A percentile compares a stretch with the other conserved stretches of the same genome.
Conservation (phyloP, 768 basidiomycete species). For the Suillus placidus region DNA sequence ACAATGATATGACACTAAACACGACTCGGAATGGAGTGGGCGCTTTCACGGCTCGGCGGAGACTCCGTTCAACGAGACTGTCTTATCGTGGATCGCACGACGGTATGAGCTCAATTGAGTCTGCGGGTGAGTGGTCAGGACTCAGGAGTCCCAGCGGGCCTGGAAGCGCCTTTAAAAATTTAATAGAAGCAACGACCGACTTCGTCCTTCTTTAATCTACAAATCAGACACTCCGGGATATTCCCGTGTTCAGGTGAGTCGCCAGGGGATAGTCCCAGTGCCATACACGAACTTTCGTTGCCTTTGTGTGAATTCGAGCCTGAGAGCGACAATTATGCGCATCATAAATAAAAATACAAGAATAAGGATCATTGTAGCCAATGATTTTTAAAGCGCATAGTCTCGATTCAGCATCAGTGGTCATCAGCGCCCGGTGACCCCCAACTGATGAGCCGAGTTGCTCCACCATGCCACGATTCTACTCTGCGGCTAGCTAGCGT, state of each 20-base stretch:
- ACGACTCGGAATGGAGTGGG: too few relatives aligned
- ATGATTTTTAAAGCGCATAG: not conserved
- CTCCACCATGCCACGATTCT: slow-evolving; percentile 66
- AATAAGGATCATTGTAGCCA: not conserved
- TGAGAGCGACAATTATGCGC: slow-evolving; percentile 41
- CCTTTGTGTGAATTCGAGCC: slow-evolving; percentile 56
- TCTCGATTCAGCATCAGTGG: slow-evolving; percentile 36
- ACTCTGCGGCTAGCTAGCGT: slow-evolving; percentile 66
- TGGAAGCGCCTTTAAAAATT: too few relatives aligned
- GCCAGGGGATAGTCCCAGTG: slow-evolving; percentile 28
- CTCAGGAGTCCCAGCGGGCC: too few relatives aligned
- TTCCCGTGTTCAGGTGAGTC: too few relatives aligned
- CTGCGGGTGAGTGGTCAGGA: too few relatives aligned
- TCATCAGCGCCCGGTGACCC: slow-evolving; percentile 60
- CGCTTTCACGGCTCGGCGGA: too few relatives aligned
- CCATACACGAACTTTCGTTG: slow-evolving; percentile 51
- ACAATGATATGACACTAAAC: slow-evolving; percentile 19
- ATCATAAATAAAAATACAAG: not conserved
- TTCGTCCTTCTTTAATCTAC: too few relatives aligned
- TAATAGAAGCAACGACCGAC: too few relatives aligned
- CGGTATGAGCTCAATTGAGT: too few relatives aligned
- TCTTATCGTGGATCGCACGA: too few relatives aligned
- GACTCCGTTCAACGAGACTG: too few relatives aligned
- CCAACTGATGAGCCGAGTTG: slow-evolving; percentile 56
- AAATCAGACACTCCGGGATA: not conserved